Conservation (phyloP, 345 rosid genomes). For the Syzygium aqueum region DNA sequence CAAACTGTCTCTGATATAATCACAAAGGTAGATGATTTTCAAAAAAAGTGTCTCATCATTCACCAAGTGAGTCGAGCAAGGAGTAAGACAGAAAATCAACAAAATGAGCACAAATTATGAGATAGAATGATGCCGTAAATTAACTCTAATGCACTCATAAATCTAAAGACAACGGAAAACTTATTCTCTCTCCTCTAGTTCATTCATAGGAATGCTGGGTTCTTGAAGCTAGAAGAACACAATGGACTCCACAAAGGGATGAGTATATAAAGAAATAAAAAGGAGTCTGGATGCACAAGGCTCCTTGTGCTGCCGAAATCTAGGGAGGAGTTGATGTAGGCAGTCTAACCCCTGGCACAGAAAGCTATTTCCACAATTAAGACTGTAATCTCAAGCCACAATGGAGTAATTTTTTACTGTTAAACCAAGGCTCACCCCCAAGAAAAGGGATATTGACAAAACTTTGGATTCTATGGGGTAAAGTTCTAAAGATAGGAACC, state of each 20-base stretch:
- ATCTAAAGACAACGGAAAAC: not conserved
- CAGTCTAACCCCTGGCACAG: not conserved
- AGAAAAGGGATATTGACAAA: not conserved
- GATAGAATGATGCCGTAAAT: not conserved
- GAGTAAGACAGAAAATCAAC: not conserved
- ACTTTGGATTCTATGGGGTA: not conserved
- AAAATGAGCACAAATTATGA: not conserved
- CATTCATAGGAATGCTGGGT: not conserved
- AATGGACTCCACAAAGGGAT: not conserved
- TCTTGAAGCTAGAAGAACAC: not conserved
- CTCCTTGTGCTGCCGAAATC: not conserved
- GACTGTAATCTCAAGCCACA: not conserved
- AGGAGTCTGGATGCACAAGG: not conserved
- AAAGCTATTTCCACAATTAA: not conserved
- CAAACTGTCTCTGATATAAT: not conserved
- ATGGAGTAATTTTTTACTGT: not conserved
- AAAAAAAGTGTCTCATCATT: not conserved
- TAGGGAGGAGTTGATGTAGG: not conserved
- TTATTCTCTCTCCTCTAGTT: not conserved
- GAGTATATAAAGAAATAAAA: not conserved
- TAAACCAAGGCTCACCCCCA: not conserved
- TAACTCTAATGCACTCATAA: not conserved
- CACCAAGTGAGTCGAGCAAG: not conserved
- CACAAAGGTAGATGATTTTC: not conserved
- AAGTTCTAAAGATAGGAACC: not conserved